These are phyloP conservation scores for Trichaptum fuscoviolaceum DNA, from an alignment of 768 basidiomycete genomes.

Conservation along the genomic window DNA sequence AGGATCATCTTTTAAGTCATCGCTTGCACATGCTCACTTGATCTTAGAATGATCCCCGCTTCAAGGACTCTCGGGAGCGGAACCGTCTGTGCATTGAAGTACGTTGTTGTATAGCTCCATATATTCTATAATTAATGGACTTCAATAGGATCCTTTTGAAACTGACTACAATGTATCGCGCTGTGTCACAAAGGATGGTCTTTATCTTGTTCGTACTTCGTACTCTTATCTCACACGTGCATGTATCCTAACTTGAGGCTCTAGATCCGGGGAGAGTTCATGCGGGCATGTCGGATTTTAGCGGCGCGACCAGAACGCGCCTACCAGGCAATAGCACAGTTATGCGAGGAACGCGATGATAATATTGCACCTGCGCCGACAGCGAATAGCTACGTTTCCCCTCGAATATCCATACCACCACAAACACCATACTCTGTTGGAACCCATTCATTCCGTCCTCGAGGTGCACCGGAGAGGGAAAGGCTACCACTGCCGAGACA, in stretches of 20 bases:
- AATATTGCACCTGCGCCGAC: constrained; percentile 51
- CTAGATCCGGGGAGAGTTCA: constrained; percentile 97
- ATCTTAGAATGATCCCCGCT: constrained; percentile 31
- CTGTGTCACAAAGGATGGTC: constrained; percentile 93
- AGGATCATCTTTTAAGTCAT: constrained; percentile 21
- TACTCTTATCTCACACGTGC: constrained; percentile 5
- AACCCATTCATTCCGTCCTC: constrained; percentile 52
- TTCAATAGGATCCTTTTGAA: constrained; percentile 87
- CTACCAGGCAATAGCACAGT: constrained; percentile 74
- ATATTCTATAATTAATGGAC: constrained; percentile 6
- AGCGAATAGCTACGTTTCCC: constrained; percentile 38
- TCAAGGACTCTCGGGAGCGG: constrained; percentile 73
- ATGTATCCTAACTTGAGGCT: not conserved
- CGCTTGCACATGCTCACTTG: constrained; percentile 1
- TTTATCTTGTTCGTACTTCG: constrained; percentile 75
- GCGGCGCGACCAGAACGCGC: constrained; percentile 75
- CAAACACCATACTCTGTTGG: constrained; percentile 70
- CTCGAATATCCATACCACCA: constrained; percentile 46
- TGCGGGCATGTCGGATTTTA: constrained; percentile 89
- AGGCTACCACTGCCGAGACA: constrained; percentile 46
- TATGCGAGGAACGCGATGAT: constrained; percentile 86
- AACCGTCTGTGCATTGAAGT: constrained; percentile 97
- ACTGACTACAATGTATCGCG: constrained; percentile 93
- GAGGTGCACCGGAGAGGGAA: constrained; percentile 35
- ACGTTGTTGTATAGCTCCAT: constrained; percentile 13